Evolutionary conservation across 2,329 filamentous ascomycete species (phyloP), one percentile per base, ranked within the genome.

Genomic region (Raffaelea albimanens): DNA sequence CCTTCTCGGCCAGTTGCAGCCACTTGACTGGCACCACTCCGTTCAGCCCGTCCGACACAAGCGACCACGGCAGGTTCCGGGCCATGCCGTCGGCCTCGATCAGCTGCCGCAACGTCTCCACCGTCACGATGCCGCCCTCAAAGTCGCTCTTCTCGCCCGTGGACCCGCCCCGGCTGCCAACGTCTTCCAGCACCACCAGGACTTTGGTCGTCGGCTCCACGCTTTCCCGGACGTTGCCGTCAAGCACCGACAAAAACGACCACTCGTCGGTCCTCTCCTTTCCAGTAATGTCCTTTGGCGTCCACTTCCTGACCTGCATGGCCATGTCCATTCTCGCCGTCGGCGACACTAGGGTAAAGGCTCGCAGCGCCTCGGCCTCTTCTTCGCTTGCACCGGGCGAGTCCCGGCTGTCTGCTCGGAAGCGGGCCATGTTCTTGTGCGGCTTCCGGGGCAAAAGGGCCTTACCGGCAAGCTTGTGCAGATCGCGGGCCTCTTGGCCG

Each of bases 401-500:
- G 56, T 56, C 13, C 13, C n/a, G 20, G 31, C 40, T 45, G n/a
- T 51, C 50, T 29, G 49, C 46, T 11, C 50, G 48, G 31, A 50
- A 50, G 16, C 49, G 67, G 40, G 69, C 71, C 23, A 70, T 61
- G 38, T 70, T 62, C 7, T 8, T 16, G 43, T 61, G n/a, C 65
- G 67, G 43, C 20, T 44, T 46, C 13, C 45, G 45, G 34, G 50
- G 43, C 41, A 44, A 44, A 55, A 68, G 58, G 40, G 51, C 39
- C 31, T 39, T 52, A 53, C 45, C 47, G 43, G 46, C 57, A 56
- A 60, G 65, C 34, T 34, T 22, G 41, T 78, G 74, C 16, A 84
- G 63, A 5, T 72, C 66, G 9, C 62, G 58, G 1, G 73, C 70
- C 50, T 80, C 75, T 21, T 70, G 67, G 46, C 76, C 72, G 62